These are phyloP conservation scores for Senecio squalidus DNA, from an alignment of 140 eudicot genomes.

Conservation along the genomic window DNA sequence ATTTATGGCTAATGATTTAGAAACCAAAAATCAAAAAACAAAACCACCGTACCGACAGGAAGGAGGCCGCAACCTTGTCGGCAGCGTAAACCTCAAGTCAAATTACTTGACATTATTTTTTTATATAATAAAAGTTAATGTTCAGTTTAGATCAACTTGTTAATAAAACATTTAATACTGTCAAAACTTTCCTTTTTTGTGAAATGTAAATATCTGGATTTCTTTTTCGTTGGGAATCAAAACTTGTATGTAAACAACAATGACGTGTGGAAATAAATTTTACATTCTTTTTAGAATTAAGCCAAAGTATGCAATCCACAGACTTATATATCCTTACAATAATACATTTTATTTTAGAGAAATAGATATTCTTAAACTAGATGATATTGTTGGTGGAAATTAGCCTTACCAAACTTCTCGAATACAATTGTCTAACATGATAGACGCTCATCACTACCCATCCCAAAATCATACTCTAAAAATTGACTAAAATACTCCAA, in stretches of 20 bases:
- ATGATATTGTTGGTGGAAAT: not conserved
- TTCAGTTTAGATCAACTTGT: not conserved
- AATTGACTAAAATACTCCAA: too few species aligned
- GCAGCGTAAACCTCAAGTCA: slow-evolving; percentile 9
- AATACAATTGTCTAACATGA: slow-evolving; percentile 9
- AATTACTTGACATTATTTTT: not conserved
- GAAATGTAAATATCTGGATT: too few species aligned
- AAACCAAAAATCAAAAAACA: not conserved
- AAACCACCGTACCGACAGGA: slow-evolving; percentile 19
- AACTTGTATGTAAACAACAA: too few species aligned
- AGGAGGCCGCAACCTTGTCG: slow-evolving; percentile 13
- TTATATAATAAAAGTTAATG: not conserved
- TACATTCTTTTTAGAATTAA: too few species aligned
- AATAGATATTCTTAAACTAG: not conserved
- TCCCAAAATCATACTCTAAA: slow-evolving; percentile 9
- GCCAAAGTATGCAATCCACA: too few species aligned
- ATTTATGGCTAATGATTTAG: slow-evolving; percentile 5
- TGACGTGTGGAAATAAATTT: too few species aligned
- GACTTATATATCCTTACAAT: too few species aligned
- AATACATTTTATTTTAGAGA: not conserved
- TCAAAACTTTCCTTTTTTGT: too few species aligned
- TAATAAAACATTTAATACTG: too few species aligned
- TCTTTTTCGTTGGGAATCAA: too few species aligned
- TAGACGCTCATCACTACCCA: slow-evolving; percentile 5
- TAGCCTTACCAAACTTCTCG: slow-evolving; percentile 13